Evolutionary conservation across 176 grass and related monocot species (phyloP), one percentile per base, ranked within the genome.

Genomic region (Chrysopogon serrulatus): DNA sequence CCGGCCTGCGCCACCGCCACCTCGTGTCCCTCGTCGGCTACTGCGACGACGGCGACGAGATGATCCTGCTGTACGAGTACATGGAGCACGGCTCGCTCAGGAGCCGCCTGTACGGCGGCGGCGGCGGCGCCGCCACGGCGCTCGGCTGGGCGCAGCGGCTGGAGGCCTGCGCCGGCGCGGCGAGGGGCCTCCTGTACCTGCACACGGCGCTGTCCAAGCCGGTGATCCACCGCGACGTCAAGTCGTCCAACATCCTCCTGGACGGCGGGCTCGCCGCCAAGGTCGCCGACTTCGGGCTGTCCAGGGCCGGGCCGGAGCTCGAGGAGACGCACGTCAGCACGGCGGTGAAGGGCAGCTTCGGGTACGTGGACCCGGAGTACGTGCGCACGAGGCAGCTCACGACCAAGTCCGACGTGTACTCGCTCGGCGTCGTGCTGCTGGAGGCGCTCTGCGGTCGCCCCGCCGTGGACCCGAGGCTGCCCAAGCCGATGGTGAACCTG

Each of bases 291-390:
- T 90, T 90, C 56, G 89, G 85, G 0, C 73, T 88, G 57, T 86
- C 89, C 18, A 79, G 23, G 73, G 57, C 41, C 27, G 65, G 84
- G 5, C 79, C 84, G 43, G 84, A 65, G 40, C 35, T 54, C 4
- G 84, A 78, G 51, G 64, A 97, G 73, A 93, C 88, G 1, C 96
- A 98, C 84, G 96, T 99, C 9, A 99, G 91, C 87, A 96, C 96
- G 27, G 96, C 96, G 1, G 96, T 99, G 2, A 99, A 99, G 90
- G 96, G 96, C 5, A 99, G 96, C 86, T 96, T 98, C 93, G 96
- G 96, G 16, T 98, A 98, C 87, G 93, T 98, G 0, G 96, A 98
- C 90, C 91, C 96, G 42, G 96, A 98, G 96, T 98, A 98, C 87
- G n/a, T n/a, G 8, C 63, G 83, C 10, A 88, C 73, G 56, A 42